Base-by-base conservation (phyloP, 2,329 filamentous ascomycete species). In the Nannizziopsis barbatae region DNA sequence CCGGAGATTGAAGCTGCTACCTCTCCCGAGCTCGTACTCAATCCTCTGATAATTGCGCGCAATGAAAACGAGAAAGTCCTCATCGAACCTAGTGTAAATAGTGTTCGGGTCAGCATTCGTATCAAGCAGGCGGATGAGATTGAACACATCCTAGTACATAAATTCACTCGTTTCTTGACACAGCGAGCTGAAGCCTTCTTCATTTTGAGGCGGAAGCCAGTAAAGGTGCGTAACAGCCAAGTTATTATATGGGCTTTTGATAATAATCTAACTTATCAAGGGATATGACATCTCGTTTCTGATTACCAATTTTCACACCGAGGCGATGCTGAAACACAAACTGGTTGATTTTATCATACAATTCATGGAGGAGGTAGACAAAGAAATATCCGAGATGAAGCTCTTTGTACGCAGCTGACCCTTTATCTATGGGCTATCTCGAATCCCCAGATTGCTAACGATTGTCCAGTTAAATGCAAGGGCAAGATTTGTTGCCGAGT, bases 351-450 rank as follows among this genome's bases (percentile, higher is more conserved):
- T 98, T 62, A 94, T 98, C 58, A 95, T 98, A 56, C 83, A 96
- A 63, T 98, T 98, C 63, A 96, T 98, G 90, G 90, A 98, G 69
- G 92, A 98, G 67, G 93, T 98, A 3, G 93, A 98, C 69, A 98
- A 98, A 75, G 92, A 98, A 69, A 98, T 98, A 52, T 96, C 92
- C 2, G 93, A 98, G 72, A 96, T 98, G 92, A 98, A 98, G 77
- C 83, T 98, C 61, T 98, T 98, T 69, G 90, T 95, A 77, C 58
- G 86, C 12, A 43, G 9, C 18, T 10, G 30, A 36, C 9, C 17
- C 12, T 40, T 64, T 10, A 5, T 8, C 5, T 17, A 18, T 46
- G 27, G 48, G 32, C 43, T 43, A 33, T 8, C 22, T 51, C 18
- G 41, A 10, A 12, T n/a, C 14, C 14, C 17, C 12, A 9, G 50